Percentiles rank a stretch among this genome's conserved stretches.
Conservation (phyloP, 768 basidiomycete species). For the Crepidotus variabilis region DNA sequence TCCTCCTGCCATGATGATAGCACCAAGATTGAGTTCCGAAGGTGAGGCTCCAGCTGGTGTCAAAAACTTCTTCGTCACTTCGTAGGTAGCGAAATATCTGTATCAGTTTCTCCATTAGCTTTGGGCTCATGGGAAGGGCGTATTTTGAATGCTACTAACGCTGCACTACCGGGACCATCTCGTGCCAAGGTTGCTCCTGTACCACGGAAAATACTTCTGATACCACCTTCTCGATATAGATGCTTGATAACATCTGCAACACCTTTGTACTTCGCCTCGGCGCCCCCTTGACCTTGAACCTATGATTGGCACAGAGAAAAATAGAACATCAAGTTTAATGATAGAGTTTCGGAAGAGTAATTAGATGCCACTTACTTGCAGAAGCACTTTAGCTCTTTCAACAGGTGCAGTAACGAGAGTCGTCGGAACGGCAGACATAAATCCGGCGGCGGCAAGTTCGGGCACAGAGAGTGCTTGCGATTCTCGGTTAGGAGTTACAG, state of each 20-base stretch:
- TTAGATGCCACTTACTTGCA: conserved; percentile 58
- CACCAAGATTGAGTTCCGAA: conserved; percentile 76
- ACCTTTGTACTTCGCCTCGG: conserved; percentile 76
- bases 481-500: conserved; percentile 74
- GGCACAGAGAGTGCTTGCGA: conserved; percentile 57
- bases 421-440: conserved; percentile 89
- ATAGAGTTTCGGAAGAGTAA: background rate
- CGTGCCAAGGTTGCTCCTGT: conserved; percentile 90
- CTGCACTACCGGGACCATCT: conserved; percentile 96
- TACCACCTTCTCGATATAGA: conserved; percentile 90
- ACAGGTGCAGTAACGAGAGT: conserved; percentile 94
- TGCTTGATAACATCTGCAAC: conserved; percentile 88
- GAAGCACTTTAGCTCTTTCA: conserved; percentile 92
- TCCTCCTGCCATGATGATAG: conserved; percentile 89
- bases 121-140: conserved; percentile 4
- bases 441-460: conserved; percentile 91
- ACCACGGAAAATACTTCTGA: conserved; percentile 89
- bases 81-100: conserved; percentile 97
- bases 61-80: conserved; percentile 84
- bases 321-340: background rate
- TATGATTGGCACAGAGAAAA: conserved; percentile 20
- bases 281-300: conserved; percentile 85
- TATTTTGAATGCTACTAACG: conserved; percentile 47
- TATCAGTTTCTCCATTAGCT: background rate
- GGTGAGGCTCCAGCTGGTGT: conserved; percentile 80